Percentiles rank a stretch among this genome's conserved stretches.
phyloP scores from a whole-genome alignment of 495 filamentous ascomycete genomes.

The Aspergillus ellipticus region DNA sequence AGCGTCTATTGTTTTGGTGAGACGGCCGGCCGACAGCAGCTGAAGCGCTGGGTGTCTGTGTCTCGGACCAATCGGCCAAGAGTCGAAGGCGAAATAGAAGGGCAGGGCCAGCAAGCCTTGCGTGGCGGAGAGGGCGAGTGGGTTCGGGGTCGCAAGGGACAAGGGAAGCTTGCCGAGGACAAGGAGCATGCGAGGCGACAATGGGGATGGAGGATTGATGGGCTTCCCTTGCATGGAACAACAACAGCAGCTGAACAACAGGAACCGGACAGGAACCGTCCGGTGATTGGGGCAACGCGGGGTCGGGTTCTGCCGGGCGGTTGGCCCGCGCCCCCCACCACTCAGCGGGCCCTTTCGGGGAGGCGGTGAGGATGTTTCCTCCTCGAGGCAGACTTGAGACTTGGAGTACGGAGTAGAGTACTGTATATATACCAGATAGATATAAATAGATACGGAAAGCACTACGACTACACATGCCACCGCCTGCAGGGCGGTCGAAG shows the following conservation, averaged over 20 bases:
- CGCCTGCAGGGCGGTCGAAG: too few relatives aligned
- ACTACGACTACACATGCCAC: too few relatives aligned
- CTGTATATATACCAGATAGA: too few relatives aligned
- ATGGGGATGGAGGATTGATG: not conserved
- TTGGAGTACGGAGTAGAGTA: too few relatives aligned
- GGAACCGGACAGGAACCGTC: not conserved
- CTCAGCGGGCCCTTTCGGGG: not conserved
- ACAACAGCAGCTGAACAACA: not conserved
- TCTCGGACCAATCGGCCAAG: not conserved
- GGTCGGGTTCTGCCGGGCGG: constrained; percentile 37
- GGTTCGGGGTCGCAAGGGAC: too few relatives aligned
- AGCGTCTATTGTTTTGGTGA: constrained; percentile 15
- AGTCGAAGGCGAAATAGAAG: not conserved
- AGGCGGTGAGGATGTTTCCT: constrained; percentile 19
- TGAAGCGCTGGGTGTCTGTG: not conserved
- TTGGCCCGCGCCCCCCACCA: constrained; percentile 10
- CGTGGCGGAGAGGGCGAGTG: too few relatives aligned
- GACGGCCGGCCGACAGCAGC: not conserved
- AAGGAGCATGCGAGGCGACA: too few relatives aligned
- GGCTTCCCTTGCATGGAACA: constrained; percentile 27
- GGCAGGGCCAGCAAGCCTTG: not conserved
- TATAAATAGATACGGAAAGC: too few relatives aligned
- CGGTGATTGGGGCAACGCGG: constrained; percentile 31
- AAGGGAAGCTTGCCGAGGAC: too few relatives aligned
- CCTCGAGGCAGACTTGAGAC: too few relatives aligned